Conservation (phyloP, 2,329 filamentous ascomycete species). For the Ophiosphaerella herpotricha region DNA sequence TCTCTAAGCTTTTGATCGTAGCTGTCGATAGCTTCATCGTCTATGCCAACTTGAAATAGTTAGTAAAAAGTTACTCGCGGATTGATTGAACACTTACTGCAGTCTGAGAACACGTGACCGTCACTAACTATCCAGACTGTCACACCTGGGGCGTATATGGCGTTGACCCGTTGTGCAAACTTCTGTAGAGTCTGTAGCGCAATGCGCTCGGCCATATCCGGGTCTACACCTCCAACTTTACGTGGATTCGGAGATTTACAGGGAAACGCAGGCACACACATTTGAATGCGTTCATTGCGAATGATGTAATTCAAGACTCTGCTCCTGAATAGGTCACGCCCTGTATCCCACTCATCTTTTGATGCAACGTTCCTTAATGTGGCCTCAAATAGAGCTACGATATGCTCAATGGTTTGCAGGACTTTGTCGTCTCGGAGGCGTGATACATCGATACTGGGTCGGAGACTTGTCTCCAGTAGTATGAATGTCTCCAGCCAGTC, state of each 20-base stretch:
- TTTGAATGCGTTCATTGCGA: constrained; percentile 9
- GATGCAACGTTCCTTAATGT: constrained; percentile 12
- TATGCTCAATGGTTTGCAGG: not conserved
- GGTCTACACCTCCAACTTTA: constrained; percentile 56
- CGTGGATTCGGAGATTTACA: constrained; percentile 62
- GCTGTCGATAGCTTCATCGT: constrained; percentile 45
- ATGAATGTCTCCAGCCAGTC: constrained; percentile 7
- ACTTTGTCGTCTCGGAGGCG: not conserved
- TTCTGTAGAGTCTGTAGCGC: constrained; percentile 44
- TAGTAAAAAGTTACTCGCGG: not conserved
- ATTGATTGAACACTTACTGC: constrained; percentile 27
- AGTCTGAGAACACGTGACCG: constrained; percentile 44
- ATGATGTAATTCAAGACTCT: constrained; percentile 14
- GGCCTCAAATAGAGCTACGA: constrained; percentile 5
- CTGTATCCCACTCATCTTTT: constrained; percentile 19
- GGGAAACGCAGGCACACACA: constrained; percentile 59
- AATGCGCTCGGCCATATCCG: constrained; percentile 48
- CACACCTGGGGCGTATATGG: constrained; percentile 45
- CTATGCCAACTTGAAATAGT: constrained; percentile 40
- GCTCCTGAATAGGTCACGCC: constrained; percentile 8
- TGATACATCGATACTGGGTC: not conserved
- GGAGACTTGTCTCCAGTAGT: constrained; percentile 3
- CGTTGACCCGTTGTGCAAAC: constrained; percentile 42
- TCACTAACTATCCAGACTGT: constrained; percentile 48
- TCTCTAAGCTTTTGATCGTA: constrained; percentile 41